Evolutionary conservation across 2,329 filamentous ascomycete genomes (phyloP).

Genomic region (Berkeleyomyces rouxiae): DNA sequence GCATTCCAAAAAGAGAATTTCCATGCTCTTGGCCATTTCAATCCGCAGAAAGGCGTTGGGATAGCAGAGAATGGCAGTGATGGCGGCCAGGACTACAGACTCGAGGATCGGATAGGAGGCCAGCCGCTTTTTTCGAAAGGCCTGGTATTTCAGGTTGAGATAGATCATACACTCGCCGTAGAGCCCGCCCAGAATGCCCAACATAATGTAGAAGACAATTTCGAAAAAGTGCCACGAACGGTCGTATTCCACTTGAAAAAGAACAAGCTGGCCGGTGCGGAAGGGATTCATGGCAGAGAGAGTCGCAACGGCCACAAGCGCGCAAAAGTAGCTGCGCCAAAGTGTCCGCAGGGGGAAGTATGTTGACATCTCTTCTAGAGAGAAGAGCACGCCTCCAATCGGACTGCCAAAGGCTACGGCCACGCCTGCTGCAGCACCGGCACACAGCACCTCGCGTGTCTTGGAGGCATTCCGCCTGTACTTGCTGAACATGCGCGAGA

Average conservation of each 20-base stretch:
- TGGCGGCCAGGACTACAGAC: constrained; percentile 63
- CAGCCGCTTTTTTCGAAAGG: constrained; percentile 88
- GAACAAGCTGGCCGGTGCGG: constrained; percentile 89
- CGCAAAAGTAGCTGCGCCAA: constrained; percentile 97
- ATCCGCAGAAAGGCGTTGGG: constrained; percentile 90
- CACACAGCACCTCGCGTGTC: constrained; percentile 85
- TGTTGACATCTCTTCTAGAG: constrained; percentile 91
- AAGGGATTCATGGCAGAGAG: constrained; percentile 95
- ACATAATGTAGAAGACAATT: constrained; percentile 74
- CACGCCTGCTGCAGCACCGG: constrained; percentile 85
- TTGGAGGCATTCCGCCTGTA: constrained; percentile 86
- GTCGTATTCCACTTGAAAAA: constrained; percentile 96
- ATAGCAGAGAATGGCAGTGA: constrained; percentile 86
- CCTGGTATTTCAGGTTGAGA: constrained; percentile 81
- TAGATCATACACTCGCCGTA: constrained; percentile 97
- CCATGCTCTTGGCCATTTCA: constrained; percentile 99
- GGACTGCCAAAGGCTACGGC: constrained; percentile 95
- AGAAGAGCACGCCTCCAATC: constrained; percentile 92
- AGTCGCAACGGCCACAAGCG: constrained; percentile 82
- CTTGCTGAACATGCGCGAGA: constrained; percentile 81
- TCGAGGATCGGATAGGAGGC: constrained; percentile 71
- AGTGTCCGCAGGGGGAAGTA: constrained; percentile 94
- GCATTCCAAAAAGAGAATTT: constrained; percentile 89
- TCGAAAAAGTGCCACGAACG: constrained; percentile 98
- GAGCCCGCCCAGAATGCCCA: constrained; percentile 83